A percentile compares a stretch with the other conserved stretches of the same genome.
phyloP scores from a whole-genome alignment of 1,139 yeast species.

The Yamadazyma atlantica region DNA sequence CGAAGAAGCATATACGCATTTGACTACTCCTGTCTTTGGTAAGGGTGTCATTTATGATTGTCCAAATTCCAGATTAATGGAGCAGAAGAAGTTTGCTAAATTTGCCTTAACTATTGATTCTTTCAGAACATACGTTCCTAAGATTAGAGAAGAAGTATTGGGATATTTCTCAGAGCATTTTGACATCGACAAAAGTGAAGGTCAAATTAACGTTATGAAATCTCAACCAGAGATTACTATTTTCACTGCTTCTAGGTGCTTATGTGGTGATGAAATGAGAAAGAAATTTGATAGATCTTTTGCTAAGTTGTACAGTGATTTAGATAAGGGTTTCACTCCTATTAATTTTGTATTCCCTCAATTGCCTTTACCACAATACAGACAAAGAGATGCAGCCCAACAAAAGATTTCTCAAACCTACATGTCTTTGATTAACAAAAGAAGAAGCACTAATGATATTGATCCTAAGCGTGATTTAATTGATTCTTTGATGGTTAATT shows the following conservation, averaged over 20 bases:
- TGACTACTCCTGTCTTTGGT: constrained; percentile 97
- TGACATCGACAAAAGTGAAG: constrained; percentile 41
- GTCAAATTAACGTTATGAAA: constrained; percentile 69
- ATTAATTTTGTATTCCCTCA: constrained; percentile 93
- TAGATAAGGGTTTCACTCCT: constrained; percentile 96
- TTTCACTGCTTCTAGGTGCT: constrained; percentile 90
- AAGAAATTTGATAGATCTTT: constrained; percentile 76
- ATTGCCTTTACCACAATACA: constrained; percentile 85
- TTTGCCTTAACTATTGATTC: constrained; percentile 84
- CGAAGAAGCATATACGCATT: constrained; percentile 91
- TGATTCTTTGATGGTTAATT: constrained; percentile 78
- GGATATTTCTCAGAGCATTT: constrained; percentile 57
- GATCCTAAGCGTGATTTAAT: constrained; percentile 81
- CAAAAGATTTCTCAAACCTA: constrained; percentile 75
- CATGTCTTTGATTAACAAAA: constrained; percentile 68
- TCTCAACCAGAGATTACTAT: constrained; percentile 95
- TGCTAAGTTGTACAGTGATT: constrained; percentile 83
- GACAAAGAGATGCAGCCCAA: constrained; percentile 87
- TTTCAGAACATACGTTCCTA: constrained; percentile 83
- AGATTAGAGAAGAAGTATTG: constrained; percentile 74
- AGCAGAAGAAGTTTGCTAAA: constrained; percentile 96
- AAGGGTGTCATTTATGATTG: constrained; percentile 97
- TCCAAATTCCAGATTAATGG: constrained; percentile 92
- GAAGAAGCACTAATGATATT: constrained; percentile 75
- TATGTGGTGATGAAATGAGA: constrained; percentile 91